Evolutionary conservation across 1,284 basidiomycete species (phyloP).

Genomic region (Ustilago nuda): DNA sequence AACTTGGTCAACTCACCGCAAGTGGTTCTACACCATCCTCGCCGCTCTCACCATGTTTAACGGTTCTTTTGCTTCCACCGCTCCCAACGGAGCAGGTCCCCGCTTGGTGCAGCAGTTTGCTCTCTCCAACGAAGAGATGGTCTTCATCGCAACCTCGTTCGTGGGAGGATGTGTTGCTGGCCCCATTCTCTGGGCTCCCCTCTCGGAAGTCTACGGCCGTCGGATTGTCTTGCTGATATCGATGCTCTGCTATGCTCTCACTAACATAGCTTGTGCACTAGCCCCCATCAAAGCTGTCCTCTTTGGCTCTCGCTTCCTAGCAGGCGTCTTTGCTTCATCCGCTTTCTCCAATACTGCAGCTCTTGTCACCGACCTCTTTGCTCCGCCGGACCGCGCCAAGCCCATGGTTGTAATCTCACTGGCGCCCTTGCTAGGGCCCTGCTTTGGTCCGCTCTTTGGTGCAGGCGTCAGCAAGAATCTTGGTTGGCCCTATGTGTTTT

Average conservation of each 20-base stretch:
- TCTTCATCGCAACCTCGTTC: slow-evolving; percentile 39
- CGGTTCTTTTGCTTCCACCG: slow-evolving; percentile 44
- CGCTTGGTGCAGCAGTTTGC: slow-evolving; percentile 21
- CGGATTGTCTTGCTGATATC: slow-evolving; percentile 18
- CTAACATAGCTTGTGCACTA: slow-evolving; percentile 36
- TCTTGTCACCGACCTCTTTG: slow-evolving; percentile 45
- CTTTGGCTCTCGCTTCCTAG: slow-evolving; percentile 33
- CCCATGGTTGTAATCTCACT: slow-evolving; percentile 43
- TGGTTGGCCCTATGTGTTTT: slow-evolving; percentile 38
- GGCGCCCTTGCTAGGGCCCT: slow-evolving; percentile 31
- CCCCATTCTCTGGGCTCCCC: slow-evolving; percentile 46
- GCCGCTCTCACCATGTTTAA: slow-evolving; percentile 49
- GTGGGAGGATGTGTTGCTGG: slow-evolving; percentile 50
- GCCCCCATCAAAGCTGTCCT: slow-evolving; percentile 34
- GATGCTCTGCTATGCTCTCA: slow-evolving; percentile 21
- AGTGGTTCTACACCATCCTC: slow-evolving; percentile 36
- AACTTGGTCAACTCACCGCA: slow-evolving; percentile 21
- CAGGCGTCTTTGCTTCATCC: slow-evolving; percentile 41
- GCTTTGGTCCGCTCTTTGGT: slow-evolving; percentile 44
- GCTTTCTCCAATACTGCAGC: slow-evolving; percentile 50
- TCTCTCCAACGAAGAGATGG: slow-evolving; percentile 31
- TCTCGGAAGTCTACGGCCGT: slow-evolving; percentile 42
- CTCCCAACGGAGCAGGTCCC: slow-evolving; percentile 33
- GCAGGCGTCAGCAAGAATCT: slow-evolving; percentile 13
- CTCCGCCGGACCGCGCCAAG: slow-evolving; percentile 18